Conservation (phyloP, 768 basidiomycete species). For the Boletus tylopilopsis region DNA sequence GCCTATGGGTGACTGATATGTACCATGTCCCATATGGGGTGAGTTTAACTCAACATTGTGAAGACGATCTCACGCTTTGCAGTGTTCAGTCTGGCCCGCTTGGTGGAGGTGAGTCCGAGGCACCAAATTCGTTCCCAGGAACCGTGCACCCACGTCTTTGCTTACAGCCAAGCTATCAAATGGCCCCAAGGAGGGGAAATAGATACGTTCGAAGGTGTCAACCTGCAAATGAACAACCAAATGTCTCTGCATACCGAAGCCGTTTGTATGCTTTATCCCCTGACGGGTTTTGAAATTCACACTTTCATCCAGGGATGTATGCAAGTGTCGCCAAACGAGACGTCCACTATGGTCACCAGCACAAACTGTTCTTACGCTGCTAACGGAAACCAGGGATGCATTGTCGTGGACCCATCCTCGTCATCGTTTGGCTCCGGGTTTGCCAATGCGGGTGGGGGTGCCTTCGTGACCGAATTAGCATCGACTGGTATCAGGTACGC, state of each 20-base stretch:
- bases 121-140: background rate
- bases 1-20: constrained; percentile 63
- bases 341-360: constrained; percentile 49
- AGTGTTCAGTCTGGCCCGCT: constrained; percentile 75
- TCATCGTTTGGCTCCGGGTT: constrained; percentile 66
- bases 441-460: constrained; percentile 62
- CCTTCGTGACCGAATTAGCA: constrained; percentile 73
- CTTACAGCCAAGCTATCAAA: constrained; percentile 41
- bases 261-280: constrained; percentile 25
- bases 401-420: constrained; percentile 50
- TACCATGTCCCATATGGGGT: constrained; percentile 64
- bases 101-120: constrained; percentile 47
- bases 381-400: constrained; percentile 63
- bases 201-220: constrained; percentile 83
- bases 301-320: constrained; percentile 45
- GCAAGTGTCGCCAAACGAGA: constrained; percentile 45
- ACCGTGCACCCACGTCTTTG: background rate
- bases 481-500: constrained; percentile 60
- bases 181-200: constrained; percentile 73
- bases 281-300: background rate
- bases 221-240: constrained; percentile 59
- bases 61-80: background rate
- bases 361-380: constrained; percentile 57
- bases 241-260: constrained; percentile 71
- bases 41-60: constrained; percentile 20